Base-by-base conservation (phyloP, 1,139 yeast genomes). In the Yamadazyma diddensiae region DNA sequence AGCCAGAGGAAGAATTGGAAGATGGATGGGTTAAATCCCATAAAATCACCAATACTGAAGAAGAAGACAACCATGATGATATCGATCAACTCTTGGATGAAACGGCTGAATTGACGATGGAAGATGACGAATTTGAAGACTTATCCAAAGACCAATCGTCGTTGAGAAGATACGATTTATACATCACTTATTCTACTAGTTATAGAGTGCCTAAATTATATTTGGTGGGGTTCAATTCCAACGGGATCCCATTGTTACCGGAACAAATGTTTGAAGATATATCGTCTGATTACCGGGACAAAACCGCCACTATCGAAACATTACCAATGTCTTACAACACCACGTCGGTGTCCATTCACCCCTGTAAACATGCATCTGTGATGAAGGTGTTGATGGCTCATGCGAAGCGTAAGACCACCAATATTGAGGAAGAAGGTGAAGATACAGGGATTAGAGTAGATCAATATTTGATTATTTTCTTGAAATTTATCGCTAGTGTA, bases 121-220 rank as follows among this genome's bases (percentile, higher is more conserved):
- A 50, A 17, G 64, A 54, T 3, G 66, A 59, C 14, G 63, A 58
- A 14, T 58, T 57, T 37, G 65, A 66, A 35, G 62, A 59, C 28
- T 54, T 64, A 44, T 34, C 65, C 47, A 45, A 49, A 26, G 47
- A 52, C 50, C 25, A 50, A 30, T 62, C 50, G 36, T 62, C 53
- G 21, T 72, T 76, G 49, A 70, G 98, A 42, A 78, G 79, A 43
- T 92, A 90, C 56, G 96, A 92, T 57, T 64, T 92, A 35, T 92
- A 82, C 62, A 88, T 92, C 49, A 78, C 94, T 6, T 92, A 92
- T 56, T 87, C 96, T 14, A 90, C 98, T 0, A 85, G 96, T 2
- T 92, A 92, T 55, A 71, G 97, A 26, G 98, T 94, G 6, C 99
- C 99, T 22, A 88, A 94, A 65, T 71, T 94, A 71, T 94, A 88